Evolutionary conservation across 2,329 filamentous ascomycete genomes (phyloP).

Genomic region (Diatrype stigma): DNA sequence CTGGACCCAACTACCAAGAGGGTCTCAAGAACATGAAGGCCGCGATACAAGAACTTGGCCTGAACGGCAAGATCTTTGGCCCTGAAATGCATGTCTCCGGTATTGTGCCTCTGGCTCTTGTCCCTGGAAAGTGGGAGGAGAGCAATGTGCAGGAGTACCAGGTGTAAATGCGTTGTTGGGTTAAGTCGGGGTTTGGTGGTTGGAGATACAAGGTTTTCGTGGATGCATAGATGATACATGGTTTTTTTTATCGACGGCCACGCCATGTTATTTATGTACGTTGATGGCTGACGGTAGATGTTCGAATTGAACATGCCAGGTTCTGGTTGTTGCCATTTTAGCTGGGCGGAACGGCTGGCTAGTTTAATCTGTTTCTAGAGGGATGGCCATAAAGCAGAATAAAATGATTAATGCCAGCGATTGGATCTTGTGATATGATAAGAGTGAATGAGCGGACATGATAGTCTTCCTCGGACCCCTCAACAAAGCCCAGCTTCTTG

Average conservation of each 20-base stretch:
- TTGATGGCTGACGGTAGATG: background rate
- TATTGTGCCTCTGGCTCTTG: slow-evolving; percentile 87
- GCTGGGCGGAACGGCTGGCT: background rate
- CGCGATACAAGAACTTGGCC: slow-evolving; percentile 86
- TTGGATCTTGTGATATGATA: too few relatives aligned
- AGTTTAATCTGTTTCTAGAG: background rate
- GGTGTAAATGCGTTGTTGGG: slow-evolving; percentile 35
- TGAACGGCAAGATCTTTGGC: slow-evolving; percentile 63
- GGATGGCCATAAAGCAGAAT: background rate
- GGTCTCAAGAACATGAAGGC: slow-evolving; percentile 99
- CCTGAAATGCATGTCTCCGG: slow-evolving; percentile 94
- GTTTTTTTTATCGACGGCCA: background rate
- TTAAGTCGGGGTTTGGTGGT: slow-evolving; percentile 5
- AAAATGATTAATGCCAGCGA: background rate
- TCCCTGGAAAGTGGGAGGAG: slow-evolving; percentile 61
- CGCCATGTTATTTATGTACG: background rate
- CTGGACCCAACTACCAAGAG: slow-evolving; percentile 98
- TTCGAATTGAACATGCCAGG: background rate
- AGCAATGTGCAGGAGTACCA: slow-evolving; percentile 59
- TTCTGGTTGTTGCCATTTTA: background rate
- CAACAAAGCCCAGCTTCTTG: too few relatives aligned
- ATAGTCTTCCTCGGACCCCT: too few relatives aligned
- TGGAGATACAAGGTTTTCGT: too few relatives aligned
- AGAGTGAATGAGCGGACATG: too few relatives aligned
- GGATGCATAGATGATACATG: background rate